These are phyloP conservation scores for Tolypocladium nubicola DNA, from an alignment of 2,329 filamentous ascomycete species.

Conservation along the genomic window DNA sequence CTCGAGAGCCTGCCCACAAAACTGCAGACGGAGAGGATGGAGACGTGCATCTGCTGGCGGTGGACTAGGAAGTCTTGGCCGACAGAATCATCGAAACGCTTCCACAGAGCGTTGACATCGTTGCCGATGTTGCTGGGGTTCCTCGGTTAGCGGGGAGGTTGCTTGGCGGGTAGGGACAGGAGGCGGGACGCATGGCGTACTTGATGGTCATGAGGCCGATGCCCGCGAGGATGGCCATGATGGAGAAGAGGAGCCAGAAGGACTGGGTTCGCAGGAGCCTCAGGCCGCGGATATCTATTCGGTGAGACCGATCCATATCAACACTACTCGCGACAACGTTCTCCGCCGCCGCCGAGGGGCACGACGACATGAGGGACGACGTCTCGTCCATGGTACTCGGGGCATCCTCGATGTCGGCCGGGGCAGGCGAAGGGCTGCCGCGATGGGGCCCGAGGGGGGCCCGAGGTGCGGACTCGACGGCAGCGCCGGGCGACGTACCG, in stretches of 20 bases:
- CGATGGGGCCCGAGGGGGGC: background rate
- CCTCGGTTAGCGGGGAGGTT: background rate
- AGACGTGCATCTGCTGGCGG: slow-evolving; percentile 84
- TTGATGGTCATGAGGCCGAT: slow-evolving; percentile 99
- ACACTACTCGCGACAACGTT: slow-evolving; percentile 47
- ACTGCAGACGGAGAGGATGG: slow-evolving; percentile 80
- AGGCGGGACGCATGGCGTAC: slow-evolving; percentile 40
- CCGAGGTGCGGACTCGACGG: background rate
- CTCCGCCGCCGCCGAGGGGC: slow-evolving; percentile 40
- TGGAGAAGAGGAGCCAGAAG: slow-evolving; percentile 84
- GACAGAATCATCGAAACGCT: slow-evolving; percentile 65
- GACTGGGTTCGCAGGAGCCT: slow-evolving; percentile 60
- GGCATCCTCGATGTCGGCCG: slow-evolving; percentile 14
- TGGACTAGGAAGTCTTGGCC: slow-evolving; percentile 65
- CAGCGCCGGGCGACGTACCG: slow-evolving; percentile 45
- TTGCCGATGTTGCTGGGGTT: slow-evolving; percentile 79
- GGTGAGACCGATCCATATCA: slow-evolving; percentile 64
- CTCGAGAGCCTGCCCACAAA: slow-evolving; percentile 73
- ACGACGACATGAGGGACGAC: slow-evolving; percentile 69
- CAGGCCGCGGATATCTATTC: slow-evolving; percentile 84
- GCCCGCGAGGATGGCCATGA: slow-evolving; percentile 85
- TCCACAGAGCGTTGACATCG: slow-evolving; percentile 79
- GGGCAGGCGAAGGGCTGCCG: background rate
- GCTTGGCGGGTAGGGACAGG: background rate
- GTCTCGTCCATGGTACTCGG: slow-evolving; percentile 55